These are phyloP conservation scores for Mycena rebaudengoi DNA, from an alignment of 768 basidiomycete species.

Conservation along the genomic window DNA sequence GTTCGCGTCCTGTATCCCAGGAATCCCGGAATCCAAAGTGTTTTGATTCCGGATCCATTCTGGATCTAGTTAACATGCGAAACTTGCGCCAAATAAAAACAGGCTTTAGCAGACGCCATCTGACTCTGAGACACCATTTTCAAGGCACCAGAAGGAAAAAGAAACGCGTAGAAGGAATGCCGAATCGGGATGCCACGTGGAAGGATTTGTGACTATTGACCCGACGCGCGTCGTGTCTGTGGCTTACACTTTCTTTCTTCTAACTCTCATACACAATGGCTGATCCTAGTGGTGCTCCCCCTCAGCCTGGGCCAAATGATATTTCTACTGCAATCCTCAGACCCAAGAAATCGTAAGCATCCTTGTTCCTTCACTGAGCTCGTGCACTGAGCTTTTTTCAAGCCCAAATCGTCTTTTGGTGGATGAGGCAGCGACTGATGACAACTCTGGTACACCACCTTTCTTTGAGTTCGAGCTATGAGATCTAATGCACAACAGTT, in stretches of 20 bases:
- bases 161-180: too few relatives aligned
- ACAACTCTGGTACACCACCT: slow-evolving; percentile 82
- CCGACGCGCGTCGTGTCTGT: too few relatives aligned
- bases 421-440: slow-evolving; percentile 92
- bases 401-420: slow-evolving; percentile 98
- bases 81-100: too few relatives aligned
- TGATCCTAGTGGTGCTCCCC: slow-evolving; percentile 85
- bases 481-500: slow-evolving; percentile 56
- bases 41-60: too few relatives aligned
- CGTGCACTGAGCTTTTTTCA: slow-evolving; percentile 43
- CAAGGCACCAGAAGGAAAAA: too few relatives aligned
- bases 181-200: too few relatives aligned
- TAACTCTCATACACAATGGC: slow-evolving; percentile 53
- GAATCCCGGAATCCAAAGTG: too few relatives aligned
- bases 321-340: slow-evolving; percentile 94
- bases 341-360: slow-evolving; percentile 94
- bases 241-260: slow-evolving; percentile 29
- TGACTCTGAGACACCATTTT: too few relatives aligned
- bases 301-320: slow-evolving; percentile 89
- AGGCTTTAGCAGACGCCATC: too few relatives aligned
- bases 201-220: too few relatives aligned
- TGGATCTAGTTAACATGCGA: too few relatives aligned
- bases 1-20: too few relatives aligned
- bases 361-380: slow-evolving; percentile 14
- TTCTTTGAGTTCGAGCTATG: not conserved